Conservation (phyloP, 139 green algal species). For the Gonium pectorale region DNA sequence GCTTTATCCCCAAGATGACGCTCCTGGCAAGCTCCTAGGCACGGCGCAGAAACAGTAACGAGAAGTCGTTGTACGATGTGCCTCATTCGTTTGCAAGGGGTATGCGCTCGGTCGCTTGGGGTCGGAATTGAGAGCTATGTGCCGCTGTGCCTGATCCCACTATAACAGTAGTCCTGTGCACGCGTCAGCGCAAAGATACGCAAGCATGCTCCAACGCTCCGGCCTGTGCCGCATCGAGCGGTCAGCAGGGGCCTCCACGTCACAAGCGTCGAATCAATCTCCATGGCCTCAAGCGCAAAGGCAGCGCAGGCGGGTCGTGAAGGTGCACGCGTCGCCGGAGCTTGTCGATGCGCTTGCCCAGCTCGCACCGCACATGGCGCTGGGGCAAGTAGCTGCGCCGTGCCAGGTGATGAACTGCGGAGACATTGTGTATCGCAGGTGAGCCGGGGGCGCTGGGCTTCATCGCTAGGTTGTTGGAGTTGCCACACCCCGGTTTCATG, state of each 20-base stretch:
- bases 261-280: background rate
- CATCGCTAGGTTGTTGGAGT: slow-evolving; percentile 17
- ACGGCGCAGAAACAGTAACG: no score
- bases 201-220: slow-evolving; percentile 9
- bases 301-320: background rate
- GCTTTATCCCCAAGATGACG: no score
- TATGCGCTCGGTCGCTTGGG: no score
- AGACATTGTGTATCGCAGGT: slow-evolving; percentile 90
- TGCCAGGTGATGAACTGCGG: slow-evolving; percentile 92
- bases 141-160: no score
- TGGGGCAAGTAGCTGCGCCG: slow-evolving; percentile 82
- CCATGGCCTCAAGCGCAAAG: background rate
- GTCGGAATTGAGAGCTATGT: no score
- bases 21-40: no score
- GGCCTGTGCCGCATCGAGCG: slow-evolving; percentile 26
- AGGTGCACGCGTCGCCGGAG: slow-evolving; percentile 13
- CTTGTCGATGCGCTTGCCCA: slow-evolving; percentile 11
- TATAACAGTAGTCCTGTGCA: no score
- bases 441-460: background rate
- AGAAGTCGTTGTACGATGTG: no score
- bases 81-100: no score
- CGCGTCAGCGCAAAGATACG: background rate
- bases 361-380: slow-evolving; percentile 56
- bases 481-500: background rate
- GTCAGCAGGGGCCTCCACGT: slow-evolving; percentile 32